Percentiles rank a stretch among this genome's conserved stretches.
phyloP scores from a whole-genome alignment of 306 rosid species.

The Begonia loranthoides region DNA sequence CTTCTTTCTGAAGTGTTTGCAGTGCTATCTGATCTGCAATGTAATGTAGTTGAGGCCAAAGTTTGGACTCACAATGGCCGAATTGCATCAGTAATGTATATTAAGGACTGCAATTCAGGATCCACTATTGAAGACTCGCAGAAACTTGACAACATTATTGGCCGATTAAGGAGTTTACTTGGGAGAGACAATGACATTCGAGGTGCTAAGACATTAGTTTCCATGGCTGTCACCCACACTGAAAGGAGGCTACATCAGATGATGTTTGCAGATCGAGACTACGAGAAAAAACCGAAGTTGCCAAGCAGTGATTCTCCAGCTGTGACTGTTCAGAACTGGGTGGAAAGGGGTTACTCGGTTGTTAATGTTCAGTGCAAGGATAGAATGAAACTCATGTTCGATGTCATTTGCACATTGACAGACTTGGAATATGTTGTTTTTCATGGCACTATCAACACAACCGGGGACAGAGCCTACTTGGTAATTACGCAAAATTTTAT shows the following conservation, averaged over 20 bases:
- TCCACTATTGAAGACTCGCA: constrained; percentile 57
- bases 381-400: constrained; percentile 61
- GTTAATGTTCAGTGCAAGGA: constrained; percentile 92
- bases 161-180: constrained; percentile 64
- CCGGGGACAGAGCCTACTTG: constrained; percentile 43
- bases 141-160: constrained; percentile 47
- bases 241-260: constrained; percentile 94
- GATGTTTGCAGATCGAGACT: constrained; percentile 89
- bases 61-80: constrained; percentile 97
- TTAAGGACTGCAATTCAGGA: constrained; percentile 57
- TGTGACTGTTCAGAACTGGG: constrained; percentile 75
- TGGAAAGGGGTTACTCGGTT: constrained; percentile 71
- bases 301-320: constrained; percentile 22
- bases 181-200: constrained; percentile 77
- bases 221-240: constrained; percentile 47
- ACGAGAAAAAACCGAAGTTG: constrained; percentile 55
- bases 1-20: constrained; percentile 92
- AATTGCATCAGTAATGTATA: constrained; percentile 61
- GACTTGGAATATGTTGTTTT: constrained; percentile 93
- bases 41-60: constrained; percentile 83
- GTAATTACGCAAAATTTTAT: constrained; percentile 13
- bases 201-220: constrained; percentile 62
- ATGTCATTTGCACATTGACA: constrained; percentile 73
- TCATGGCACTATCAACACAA: constrained; percentile 66
- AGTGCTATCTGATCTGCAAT: constrained; percentile 67